Conservation (phyloP, 139 green algal genomes). For the Volvox africanus region DNA sequence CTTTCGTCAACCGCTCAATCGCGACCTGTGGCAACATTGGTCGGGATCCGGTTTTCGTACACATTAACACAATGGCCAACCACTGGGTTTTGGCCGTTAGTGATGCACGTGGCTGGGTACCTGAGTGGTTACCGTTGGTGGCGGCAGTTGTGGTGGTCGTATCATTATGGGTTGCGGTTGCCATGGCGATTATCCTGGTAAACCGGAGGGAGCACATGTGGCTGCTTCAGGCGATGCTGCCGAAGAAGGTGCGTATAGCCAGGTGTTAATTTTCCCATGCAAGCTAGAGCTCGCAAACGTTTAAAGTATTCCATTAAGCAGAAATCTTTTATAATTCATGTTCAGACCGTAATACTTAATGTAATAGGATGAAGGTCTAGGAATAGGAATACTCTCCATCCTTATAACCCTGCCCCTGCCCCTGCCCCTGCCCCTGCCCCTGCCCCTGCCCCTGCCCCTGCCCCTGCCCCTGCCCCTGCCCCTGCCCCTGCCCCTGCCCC, state of each 20-base stretch:
- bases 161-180: slow-evolving; percentile 6
- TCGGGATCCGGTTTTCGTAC: neutral
- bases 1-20: slow-evolving; percentile 16
- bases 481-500: no score
- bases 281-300: no score
- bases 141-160: slow-evolving; percentile 9
- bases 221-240: slow-evolving; percentile 50
- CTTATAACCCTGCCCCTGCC: no score
- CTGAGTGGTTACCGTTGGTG: slow-evolving; percentile 30
- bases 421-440: no score
- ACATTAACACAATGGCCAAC: slow-evolving; percentile 33
- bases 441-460: no score
- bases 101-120: slow-evolving; percentile 33
- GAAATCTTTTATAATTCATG: no score
- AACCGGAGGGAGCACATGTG: slow-evolving; percentile 52
- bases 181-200: slow-evolving; percentile 45
- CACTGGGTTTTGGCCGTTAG: slow-evolving; percentile 22
- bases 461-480: no score
- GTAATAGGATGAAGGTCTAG: no score
- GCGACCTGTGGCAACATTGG: neutral
- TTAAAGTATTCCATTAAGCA: no score
- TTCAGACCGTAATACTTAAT: no score
- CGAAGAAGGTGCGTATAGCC: slow-evolving; percentile 21
- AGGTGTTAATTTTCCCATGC: no score
- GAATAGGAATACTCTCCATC: no score